These are phyloP conservation scores for Trametes versicolor DNA, from an alignment of 1,284 basidiomycete species.

Conservation along the genomic window DNA sequence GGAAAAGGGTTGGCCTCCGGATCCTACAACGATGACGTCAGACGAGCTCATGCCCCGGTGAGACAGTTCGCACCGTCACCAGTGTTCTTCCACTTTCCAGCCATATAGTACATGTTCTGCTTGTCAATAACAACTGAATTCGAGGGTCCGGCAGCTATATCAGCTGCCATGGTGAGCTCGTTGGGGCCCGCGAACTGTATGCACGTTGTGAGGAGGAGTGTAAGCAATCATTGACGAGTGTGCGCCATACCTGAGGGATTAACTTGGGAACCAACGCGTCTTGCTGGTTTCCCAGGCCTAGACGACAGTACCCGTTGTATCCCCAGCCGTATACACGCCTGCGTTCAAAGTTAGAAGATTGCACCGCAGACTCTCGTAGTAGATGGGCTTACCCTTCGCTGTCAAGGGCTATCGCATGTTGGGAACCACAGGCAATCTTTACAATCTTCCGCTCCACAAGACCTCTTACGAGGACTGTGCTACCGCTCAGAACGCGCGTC, in stretches of 20 bases:
- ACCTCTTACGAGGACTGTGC: conserved; percentile 73
- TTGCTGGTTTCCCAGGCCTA: conserved; percentile 86
- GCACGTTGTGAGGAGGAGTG: conserved; percentile 14
- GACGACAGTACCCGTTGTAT: conserved; percentile 83
- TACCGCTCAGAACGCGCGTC: conserved; percentile 19
- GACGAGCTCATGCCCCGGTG: conserved; percentile 20
- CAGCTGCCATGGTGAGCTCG: conserved; percentile 66
- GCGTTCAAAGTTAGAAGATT: conserved; percentile 21
- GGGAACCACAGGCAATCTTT: conserved; percentile 86
- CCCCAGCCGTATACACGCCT: conserved; percentile 89
- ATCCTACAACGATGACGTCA: conserved; percentile 56
- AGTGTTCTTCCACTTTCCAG: conserved; percentile 92
- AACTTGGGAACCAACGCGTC: conserved; percentile 81
- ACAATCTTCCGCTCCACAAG: conserved; percentile 81
- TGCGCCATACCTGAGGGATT: conserved; percentile 69
- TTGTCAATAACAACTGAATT: conserved; percentile 87
- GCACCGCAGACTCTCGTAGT: too few species aligned
- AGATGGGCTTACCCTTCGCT: conserved; percentile 65
- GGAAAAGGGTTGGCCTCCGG: conserved; percentile 84
- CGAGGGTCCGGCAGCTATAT: conserved; percentile 84
- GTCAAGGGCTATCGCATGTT: conserved; percentile 87
- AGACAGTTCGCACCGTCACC: conserved; percentile 75
- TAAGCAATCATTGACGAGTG: not conserved
- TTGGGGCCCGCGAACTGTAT: conserved; percentile 78
- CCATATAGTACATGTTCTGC: conserved; percentile 86